Base-by-base conservation (phyloP, 1,139 yeast genomes). In the Scheffersomyces insectosa region DNA sequence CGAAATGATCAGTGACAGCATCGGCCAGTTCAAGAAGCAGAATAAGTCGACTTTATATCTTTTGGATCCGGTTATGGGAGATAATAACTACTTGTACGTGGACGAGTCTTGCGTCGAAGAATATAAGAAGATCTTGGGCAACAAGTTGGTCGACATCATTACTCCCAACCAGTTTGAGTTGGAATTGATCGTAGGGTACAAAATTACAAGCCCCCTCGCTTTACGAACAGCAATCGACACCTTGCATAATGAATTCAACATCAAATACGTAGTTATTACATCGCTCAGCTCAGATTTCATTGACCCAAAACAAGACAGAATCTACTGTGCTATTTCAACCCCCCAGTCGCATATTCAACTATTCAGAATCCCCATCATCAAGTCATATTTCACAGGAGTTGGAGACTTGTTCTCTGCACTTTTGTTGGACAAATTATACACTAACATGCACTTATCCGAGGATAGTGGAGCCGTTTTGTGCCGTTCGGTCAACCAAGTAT, bases 101-200 rank as follows among this genome's bases (percentile, higher is more conserved):
- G 78, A 82, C 37, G 77, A 82, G 48, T 79, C 80, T 15, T 87
- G 89, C 41, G 74, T 91, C 0, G 80, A 82, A 0, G 77, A 80
- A 1, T 91, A 91, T 60, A 75, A 76, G 56, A 55, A 67, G n/a
- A 68, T 87, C 3, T 62, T 91, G 36, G 55, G 62, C 13, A 60
- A 71, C 2, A 76, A 79, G 7, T 46, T 65, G 2, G 89, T 90
- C 10, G 83, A 81, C 46, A 60, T 90, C 15, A 80, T 86, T 8
- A 88, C 97, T 0, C 99, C 99, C 1, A 93, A 93, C 62, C 96
- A 89, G 61, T 88, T 88, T 63, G 99, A 93, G 60, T 76, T 88
- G 47, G 97, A 90, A 64, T 67, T 85, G 13, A 66, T 91, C 36
- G 72, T 85, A 8, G 90, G 79, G 1, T 60, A 67, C 33, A 68